phyloP scores from a whole-genome alignment of 208 protist genomes.

The Borovskyia barvae region DNA sequence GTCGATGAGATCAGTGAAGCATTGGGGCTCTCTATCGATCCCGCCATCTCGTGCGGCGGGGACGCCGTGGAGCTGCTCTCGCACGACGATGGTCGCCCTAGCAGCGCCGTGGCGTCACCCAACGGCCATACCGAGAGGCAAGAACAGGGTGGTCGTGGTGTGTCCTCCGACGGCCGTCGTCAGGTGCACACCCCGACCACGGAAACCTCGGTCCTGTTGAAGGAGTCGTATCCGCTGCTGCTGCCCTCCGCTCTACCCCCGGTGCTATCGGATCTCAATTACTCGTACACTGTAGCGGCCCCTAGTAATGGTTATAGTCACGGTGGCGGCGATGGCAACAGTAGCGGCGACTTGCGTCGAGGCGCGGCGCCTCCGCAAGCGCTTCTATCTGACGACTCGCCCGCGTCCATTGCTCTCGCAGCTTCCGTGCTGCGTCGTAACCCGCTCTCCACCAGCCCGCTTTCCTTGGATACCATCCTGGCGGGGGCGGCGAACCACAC shows the following conservation, averaged over 20 bases:
- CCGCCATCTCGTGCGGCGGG: no score
- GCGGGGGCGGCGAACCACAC: conserved; percentile 53
- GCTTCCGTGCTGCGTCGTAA: conserved; percentile 25
- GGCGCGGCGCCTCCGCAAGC: neutral
- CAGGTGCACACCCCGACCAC: no score
- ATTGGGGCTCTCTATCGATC: conserved; percentile 19
- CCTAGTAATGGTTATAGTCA: neutral
- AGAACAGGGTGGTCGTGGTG: no score
- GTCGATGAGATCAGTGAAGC: conserved; percentile 69
- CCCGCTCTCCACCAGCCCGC: conserved; percentile 46
- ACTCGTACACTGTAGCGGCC: conserved; percentile 24
- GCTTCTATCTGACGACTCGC: neutral
- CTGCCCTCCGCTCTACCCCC: conserved; percentile 44
- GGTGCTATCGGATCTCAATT: conserved; percentile 69
- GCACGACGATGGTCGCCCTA: no score
- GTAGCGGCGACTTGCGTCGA: neutral
- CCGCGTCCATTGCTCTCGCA: no score
- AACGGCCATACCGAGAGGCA: no score
- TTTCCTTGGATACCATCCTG: conserved; percentile 35
- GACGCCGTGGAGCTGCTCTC: no score
- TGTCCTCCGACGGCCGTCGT: no score
- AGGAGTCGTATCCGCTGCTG: conserved; percentile 34
- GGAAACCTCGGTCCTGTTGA: neutral
- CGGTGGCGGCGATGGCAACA: neutral
- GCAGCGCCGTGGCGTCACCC: no score